Conservation (phyloP, 768 basidiomycete genomes). For the Leccinum fibrillosum region DNA sequence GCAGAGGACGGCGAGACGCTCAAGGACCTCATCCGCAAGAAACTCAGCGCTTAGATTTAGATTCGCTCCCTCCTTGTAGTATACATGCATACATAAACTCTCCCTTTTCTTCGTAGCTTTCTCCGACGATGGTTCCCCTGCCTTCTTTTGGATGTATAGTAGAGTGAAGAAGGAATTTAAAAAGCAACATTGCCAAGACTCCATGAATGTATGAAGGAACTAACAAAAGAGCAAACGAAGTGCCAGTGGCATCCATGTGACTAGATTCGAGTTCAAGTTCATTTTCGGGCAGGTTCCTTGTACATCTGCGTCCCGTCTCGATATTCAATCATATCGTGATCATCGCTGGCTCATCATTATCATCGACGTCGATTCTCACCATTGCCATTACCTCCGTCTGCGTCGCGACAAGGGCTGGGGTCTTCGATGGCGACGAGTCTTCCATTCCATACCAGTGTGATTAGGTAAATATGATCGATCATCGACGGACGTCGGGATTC, state of each 20-base stretch:
- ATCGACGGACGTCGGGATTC: neutral
- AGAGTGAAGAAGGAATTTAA: neutral
- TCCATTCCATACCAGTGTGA: neutral
- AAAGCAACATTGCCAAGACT: neutral
- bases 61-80: neutral
- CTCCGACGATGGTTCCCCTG: neutral
- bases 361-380: neutral
- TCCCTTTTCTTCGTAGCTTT: neutral
- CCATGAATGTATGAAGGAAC: neutral
- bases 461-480: neutral
- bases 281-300: too few relatives aligned
- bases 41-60: constrained; percentile 36
- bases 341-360: neutral
- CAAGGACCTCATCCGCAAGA: constrained; percentile 75
- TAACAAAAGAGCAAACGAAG: neutral
- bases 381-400: neutral
- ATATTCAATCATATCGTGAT: neutral
- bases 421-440: neutral
- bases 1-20: constrained; percentile 92
- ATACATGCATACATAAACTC: neutral
- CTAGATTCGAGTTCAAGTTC: too few relatives aligned
- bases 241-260: too few relatives aligned
- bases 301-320: neutral
- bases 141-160: neutral
- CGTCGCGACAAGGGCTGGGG: neutral